Conservation (phyloP, 768 basidiomycete genomes). For the Termitomyces sp. region DNA sequence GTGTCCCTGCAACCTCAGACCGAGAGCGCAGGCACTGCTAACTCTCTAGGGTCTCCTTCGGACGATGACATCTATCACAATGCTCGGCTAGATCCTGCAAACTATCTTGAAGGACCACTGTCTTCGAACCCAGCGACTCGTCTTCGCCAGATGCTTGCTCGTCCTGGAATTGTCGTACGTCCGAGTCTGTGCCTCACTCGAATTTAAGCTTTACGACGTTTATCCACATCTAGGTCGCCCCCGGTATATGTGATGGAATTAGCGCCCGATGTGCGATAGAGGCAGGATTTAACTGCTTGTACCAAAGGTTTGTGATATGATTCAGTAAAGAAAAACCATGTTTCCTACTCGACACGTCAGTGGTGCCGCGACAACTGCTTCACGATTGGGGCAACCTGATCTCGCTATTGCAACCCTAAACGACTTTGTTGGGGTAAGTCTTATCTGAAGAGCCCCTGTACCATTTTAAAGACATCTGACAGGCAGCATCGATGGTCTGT, state of each 20-base stretch:
- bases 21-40: not conserved
- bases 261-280: constrained; percentile 78
- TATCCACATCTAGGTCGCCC: constrained; percentile 49
- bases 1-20: constrained; percentile 1
- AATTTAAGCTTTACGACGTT: not conserved
- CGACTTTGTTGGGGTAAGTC: constrained; percentile 61
- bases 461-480: not conserved
- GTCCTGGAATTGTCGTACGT: constrained; percentile 75
- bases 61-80: constrained; percentile 49
- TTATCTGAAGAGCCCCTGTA: not conserved
- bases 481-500: constrained; percentile 71
- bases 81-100: constrained; percentile 63
- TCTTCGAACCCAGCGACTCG: constrained; percentile 69
- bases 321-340: not conserved
- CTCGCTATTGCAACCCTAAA: constrained; percentile 76
- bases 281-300: constrained; percentile 74
- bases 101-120: constrained; percentile 66
- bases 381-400: constrained; percentile 75
- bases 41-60: not conserved
- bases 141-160: constrained; percentile 63
- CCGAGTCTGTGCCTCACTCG: not conserved
- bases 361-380: constrained; percentile 79
- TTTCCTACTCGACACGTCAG: constrained; percentile 23
- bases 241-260: constrained; percentile 80
- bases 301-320: constrained; percentile 52